Conservation (phyloP, 495 filamentous ascomycete genomes). For the Rhypophila decipiens region DNA sequence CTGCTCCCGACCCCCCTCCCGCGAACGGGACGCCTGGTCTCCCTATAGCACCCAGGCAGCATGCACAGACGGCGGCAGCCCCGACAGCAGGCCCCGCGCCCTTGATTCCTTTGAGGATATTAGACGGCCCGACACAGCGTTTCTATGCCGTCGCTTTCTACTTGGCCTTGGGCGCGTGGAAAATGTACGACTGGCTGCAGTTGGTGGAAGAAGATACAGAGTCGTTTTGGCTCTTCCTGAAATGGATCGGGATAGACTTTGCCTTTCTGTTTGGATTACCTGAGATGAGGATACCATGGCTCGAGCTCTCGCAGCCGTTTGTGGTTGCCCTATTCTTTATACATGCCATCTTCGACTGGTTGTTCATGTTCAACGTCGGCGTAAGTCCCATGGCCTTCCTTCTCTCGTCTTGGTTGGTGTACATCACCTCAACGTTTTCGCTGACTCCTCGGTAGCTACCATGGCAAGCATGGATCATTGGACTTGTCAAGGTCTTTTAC, state of each 20-base stretch:
- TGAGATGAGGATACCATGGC: constrained; percentile 83
- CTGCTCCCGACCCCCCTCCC: constrained; percentile 5
- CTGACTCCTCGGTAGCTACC: constrained; percentile 47
- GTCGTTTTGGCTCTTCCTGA: constrained; percentile 81
- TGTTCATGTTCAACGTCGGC: constrained; percentile 88
- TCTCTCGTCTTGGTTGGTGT: not conserved
- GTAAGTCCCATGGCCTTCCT: constrained; percentile 37
- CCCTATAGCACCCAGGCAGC: constrained; percentile 32
- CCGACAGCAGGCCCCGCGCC: constrained; percentile 39
- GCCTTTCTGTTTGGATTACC: constrained; percentile 81
- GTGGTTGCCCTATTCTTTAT: constrained; percentile 57
- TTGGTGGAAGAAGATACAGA: constrained; percentile 69
- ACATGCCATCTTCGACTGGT: constrained; percentile 66
- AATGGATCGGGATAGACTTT: constrained; percentile 82
- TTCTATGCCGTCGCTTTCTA: constrained; percentile 79
- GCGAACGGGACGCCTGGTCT: constrained; percentile 15
- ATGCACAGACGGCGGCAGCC: constrained; percentile 8
- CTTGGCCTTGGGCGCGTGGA: constrained; percentile 64
- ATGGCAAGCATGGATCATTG: constrained; percentile 60
- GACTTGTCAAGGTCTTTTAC: constrained; percentile 67
- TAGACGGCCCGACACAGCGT: constrained; percentile 85
- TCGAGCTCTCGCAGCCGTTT: constrained; percentile 75
- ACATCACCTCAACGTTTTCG: too few species aligned
- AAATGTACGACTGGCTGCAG: constrained; percentile 73
- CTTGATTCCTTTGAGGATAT: constrained; percentile 63